These are phyloP conservation scores for Bocquillonia castaneifolia DNA, from an alignment of 441 rosid genomes.

Conservation along the genomic window DNA sequence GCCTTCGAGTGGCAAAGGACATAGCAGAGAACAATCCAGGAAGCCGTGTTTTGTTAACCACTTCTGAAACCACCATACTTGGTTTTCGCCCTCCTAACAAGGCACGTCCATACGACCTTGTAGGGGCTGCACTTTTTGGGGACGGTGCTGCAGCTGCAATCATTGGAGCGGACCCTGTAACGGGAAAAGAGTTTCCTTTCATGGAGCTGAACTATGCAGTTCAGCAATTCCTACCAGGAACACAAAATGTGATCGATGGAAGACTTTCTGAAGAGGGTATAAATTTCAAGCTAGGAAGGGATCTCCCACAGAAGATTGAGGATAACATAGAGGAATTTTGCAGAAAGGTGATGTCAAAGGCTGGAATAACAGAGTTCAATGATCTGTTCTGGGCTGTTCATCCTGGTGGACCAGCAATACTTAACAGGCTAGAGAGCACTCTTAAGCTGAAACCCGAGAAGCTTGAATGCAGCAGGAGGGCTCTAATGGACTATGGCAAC, in stretches of 20 bases:
- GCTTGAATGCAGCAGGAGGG: constrained; percentile 72
- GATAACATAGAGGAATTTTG: constrained; percentile 76
- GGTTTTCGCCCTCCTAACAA: constrained; percentile 85
- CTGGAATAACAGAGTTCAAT: constrained; percentile 48
- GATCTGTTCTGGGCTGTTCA: constrained; percentile 88
- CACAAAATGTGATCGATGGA: constrained; percentile 70
- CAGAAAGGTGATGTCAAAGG: constrained; percentile 49
- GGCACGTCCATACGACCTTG: constrained; percentile 76
- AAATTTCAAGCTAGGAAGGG: constrained; percentile 71
- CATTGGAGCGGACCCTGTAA: constrained; percentile 60
- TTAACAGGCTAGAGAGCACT: constrained; percentile 56
- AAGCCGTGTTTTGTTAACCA: constrained; percentile 65
- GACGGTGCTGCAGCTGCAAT: constrained; percentile 88
- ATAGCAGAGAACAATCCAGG: constrained; percentile 89
- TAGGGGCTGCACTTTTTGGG: constrained; percentile 87
- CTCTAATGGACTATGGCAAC: constrained; percentile 76
- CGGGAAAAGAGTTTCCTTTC: constrained; percentile 57
- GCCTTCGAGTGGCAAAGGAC: constrained; percentile 88
- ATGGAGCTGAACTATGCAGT: constrained; percentile 68
- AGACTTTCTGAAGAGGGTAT: constrained; percentile 72
- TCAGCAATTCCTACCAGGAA: constrained; percentile 77
- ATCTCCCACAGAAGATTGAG: constrained; percentile 73
- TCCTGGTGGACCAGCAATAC: constrained; percentile 90
- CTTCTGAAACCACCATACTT: constrained; percentile 80
- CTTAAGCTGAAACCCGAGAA: constrained; percentile 46